phyloP scores from a whole-genome alignment of 192 early-diverging fungal genomes.

The Coemansia furcata region DNA sequence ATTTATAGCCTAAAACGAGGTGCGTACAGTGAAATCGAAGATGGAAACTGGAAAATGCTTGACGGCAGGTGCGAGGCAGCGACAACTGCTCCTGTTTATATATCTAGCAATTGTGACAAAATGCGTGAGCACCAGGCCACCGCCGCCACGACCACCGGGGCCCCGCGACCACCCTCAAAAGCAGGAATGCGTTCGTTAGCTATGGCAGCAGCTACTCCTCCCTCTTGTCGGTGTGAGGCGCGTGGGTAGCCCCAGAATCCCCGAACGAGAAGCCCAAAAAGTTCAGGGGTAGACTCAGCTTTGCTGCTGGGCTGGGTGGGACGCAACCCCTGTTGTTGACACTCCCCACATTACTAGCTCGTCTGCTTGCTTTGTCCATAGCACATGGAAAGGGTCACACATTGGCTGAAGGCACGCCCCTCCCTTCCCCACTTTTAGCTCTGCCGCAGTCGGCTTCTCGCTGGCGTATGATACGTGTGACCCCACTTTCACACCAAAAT shows the following conservation, averaged over 20 bases:
- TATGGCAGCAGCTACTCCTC: background rate
- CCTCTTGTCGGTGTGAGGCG: background rate
- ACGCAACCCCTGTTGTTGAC: background rate
- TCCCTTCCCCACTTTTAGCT: background rate
- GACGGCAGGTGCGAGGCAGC: background rate
- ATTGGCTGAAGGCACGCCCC: background rate
- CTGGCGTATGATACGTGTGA: background rate
- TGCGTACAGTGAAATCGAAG: background rate
- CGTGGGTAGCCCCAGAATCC: background rate
- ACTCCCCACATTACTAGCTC: constrained; percentile 1
- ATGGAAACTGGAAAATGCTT: background rate
- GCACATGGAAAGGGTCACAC: background rate
- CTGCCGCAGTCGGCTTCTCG: background rate
- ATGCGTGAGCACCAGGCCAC: background rate
- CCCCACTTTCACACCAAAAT: background rate
- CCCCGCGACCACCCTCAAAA: constrained; percentile 2
- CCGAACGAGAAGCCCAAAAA: background rate
- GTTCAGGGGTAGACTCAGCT: background rate
- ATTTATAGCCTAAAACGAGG: background rate
- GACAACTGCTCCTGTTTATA: background rate
- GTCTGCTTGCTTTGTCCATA: background rate
- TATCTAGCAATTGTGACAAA: background rate
- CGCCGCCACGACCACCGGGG: background rate
- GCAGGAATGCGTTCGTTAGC: constrained; percentile 3
- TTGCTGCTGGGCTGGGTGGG: background rate